These are phyloP conservation scores for Daldinia caldariorum DNA, from an alignment of 495 filamentous ascomycete genomes.

Conservation along the genomic window DNA sequence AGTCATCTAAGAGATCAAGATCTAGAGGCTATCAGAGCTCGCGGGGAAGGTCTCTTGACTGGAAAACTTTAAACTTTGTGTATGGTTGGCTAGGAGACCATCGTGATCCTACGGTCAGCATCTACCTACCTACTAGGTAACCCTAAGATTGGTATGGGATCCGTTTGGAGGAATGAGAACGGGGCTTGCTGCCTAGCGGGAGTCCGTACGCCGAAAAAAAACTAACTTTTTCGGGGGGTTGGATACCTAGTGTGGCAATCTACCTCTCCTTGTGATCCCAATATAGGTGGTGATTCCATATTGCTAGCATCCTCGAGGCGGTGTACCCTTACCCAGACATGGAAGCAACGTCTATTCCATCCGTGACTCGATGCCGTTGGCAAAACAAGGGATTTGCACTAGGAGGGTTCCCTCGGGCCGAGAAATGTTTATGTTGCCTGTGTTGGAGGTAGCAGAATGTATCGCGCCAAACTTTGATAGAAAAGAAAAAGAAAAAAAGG, in stretches of 20 bases:
- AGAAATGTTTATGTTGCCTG: not conserved
- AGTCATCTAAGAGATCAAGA: not conserved
- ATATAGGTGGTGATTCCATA: not conserved
- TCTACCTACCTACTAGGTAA: not conserved
- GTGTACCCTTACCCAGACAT: not conserved
- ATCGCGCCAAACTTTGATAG: not conserved
- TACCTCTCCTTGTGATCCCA: not conserved
- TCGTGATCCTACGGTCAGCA: conserved; percentile 15
- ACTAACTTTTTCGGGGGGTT: not conserved
- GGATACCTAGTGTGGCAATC: not conserved
- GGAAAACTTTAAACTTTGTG: not conserved
- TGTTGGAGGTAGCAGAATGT: not conserved
- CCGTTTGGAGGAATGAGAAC: not conserved
- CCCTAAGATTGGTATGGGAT: not conserved
- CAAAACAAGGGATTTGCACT: not conserved
- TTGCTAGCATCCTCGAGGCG: not conserved
- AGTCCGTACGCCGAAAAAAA: not conserved
- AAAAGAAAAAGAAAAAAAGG: not conserved
- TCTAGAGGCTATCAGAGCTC: conserved; percentile 15
- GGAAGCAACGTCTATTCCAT: not conserved
- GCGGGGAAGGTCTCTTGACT: conserved; percentile 40
- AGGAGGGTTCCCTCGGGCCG: not conserved
- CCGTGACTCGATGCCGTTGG: not conserved
- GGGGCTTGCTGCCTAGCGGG: not conserved
- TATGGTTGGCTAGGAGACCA: conserved; percentile 8